Base-by-base conservation (phyloP, 2,329 filamentous ascomycete species). In the Neofusicoccum laricinum region DNA sequence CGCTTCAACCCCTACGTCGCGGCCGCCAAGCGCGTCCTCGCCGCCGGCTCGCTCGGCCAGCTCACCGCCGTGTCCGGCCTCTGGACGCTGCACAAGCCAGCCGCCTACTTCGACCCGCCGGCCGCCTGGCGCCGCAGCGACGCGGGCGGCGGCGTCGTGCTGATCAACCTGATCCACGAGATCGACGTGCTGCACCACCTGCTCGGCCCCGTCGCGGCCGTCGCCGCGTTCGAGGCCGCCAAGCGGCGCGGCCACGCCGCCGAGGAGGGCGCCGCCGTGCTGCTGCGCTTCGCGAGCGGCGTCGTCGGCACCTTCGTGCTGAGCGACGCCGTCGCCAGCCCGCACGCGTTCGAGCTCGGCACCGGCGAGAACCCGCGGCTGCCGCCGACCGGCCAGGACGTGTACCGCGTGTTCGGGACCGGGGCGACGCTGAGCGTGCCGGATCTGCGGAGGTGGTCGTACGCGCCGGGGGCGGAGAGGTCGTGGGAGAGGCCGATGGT, bases 131-230 rank as follows among this genome's bases (percentile, higher is more conserved):
- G 83, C 14, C 76, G 78, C 6, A 49, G 41, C 49, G 81, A 80
- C 1, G 85, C 84, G n/a, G n/a, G n/a, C 7, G 41, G 50, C 40
- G 81, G 80, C 1, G 85, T 82, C 0, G 73, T 87, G 7, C 74
- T 83, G 2, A 87, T 87, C 66, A 88, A 88, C 68, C 73, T 88
- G 48, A 80, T 87, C n/a, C 85, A 88, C 68, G 86, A 88, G 57
- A 75, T 88, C 43, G 86, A 88, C 66, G 73, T 86, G 0, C 74
- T 88, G 17, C 85, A 87, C 51, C 81, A 83, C 70, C 73, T 87
- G 1, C 79, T 88, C 30, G 84, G 85, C 0, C 80, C 83, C 0
- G 83, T 88, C 30, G 69, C 71, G 0, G 75, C 81, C 0, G 81
- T 87, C 0, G 80, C 82, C 38, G 85, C 83, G 0, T 82, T 87